Conservation (phyloP, 2,329 filamentous ascomycete species). For the Clonostachys solani region DNA sequence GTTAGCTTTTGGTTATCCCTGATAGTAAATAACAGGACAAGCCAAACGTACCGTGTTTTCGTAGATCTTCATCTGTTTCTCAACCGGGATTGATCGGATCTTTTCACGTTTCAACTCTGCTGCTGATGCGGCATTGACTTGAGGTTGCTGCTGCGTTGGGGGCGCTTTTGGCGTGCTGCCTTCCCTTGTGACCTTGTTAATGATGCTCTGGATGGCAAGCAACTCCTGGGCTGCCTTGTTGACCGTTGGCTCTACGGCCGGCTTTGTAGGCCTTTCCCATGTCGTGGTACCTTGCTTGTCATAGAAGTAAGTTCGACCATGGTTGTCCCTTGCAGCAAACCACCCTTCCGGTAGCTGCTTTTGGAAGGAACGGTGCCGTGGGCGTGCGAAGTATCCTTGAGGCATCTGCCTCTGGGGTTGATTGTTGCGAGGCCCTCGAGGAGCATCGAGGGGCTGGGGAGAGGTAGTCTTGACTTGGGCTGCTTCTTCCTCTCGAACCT, state of each 20-base stretch:
- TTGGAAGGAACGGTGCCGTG: conserved; percentile 51
- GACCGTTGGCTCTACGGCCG: conserved; percentile 58
- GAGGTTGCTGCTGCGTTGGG: conserved; percentile 56
- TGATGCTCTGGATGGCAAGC: conserved; percentile 77
- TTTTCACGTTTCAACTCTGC: conserved; percentile 53
- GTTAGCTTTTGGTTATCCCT: conserved; percentile 6
- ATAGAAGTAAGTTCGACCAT: conserved; percentile 82
- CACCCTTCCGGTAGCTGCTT: conserved; percentile 74
- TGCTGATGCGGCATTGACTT: neutral
- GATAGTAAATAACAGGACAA: conserved; percentile 3
- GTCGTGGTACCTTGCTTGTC: conserved; percentile 72
- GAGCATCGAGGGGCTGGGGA: conserved; percentile 44
- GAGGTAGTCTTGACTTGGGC: conserved; percentile 32
- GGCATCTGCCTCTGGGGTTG: conserved; percentile 46
- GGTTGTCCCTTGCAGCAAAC: conserved; percentile 69
- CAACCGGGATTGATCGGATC: conserved; percentile 64
- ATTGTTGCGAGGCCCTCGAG: conserved; percentile 57
- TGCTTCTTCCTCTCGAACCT: conserved; percentile 34
- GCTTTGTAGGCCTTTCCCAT: conserved; percentile 73
- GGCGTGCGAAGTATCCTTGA: conserved; percentile 41
- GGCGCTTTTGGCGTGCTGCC: conserved; percentile 39
- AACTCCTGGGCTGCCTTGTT: conserved; percentile 60
- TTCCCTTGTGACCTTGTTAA: conserved; percentile 77
- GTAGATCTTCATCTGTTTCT: conserved; percentile 94
- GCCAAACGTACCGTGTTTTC: conserved; percentile 74